Conservation (phyloP, 306 rosid genomes). For the Sphenostylis stenocarpa region DNA sequence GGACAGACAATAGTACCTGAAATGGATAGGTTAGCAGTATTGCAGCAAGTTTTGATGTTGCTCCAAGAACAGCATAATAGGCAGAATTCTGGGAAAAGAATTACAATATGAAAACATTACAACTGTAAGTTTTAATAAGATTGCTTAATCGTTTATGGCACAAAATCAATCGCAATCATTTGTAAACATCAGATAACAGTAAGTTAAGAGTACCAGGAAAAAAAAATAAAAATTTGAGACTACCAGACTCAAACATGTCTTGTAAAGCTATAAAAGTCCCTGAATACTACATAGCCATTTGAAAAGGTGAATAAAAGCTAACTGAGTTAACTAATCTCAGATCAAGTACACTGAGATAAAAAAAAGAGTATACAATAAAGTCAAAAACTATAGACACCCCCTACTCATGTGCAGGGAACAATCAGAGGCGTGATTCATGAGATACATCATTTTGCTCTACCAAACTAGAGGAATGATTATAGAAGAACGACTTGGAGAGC, state of each 20-base stretch:
- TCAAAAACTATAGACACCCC: slow-evolving; percentile 22
- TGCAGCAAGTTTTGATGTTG: slow-evolving; percentile 54
- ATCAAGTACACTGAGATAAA: background rate
- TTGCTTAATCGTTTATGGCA: background rate
- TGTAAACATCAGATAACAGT: slow-evolving; percentile 1
- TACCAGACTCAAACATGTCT: background rate
- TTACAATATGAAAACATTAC: background rate
- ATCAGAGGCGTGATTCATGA: slow-evolving; percentile 14
- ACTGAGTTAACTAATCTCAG: slow-evolving; percentile 17
- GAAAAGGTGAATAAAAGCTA: slow-evolving; percentile 3
- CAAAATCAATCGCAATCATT: slow-evolving; percentile 13
- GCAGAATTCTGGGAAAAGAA: slow-evolving; percentile 62
- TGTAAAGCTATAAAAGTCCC: background rate
- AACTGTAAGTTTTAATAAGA: background rate
- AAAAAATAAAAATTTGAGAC: too few species aligned
- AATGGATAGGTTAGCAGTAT: slow-evolving; percentile 86
- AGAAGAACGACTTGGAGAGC: slow-evolving; percentile 19
- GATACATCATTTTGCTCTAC: background rate
- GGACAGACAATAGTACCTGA: slow-evolving; percentile 53
- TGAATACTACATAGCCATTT: slow-evolving; percentile 19
- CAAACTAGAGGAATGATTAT: background rate
- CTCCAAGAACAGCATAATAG: slow-evolving; percentile 88
- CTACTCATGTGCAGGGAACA: slow-evolving; percentile 17
- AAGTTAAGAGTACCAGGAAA: background rate
- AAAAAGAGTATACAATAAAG: background rate